Base-by-base conservation (phyloP, 108 stramenopile species). In the Nitzschia palea region DNA sequence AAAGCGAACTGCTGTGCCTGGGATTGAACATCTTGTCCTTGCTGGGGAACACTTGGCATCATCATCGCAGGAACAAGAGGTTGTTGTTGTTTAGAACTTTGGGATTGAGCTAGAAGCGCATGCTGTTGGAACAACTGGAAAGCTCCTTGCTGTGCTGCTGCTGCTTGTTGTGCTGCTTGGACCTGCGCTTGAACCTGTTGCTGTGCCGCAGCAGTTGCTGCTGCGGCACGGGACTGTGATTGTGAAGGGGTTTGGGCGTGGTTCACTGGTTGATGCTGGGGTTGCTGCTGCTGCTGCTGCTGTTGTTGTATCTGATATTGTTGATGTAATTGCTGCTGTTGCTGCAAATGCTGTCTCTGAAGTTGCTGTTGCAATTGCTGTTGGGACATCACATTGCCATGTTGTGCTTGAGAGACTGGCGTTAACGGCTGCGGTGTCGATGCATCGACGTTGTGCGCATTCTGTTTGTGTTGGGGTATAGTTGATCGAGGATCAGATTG, bases 1-100 rank as follows among this genome's bases (percentile, higher is more conserved):
- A 73, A 50, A 12, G 55, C 45, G 51, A 68, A 68, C 37, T 72
- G 78, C 22, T 43, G 65, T n/a, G 34, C 51, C 18, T 53, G 64
- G 20, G 67, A 57, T 36, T 23, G 18, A 37, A 45, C 44, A 18
- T 68, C 71, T 45, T 56, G 54, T 34, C 37, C 31, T 15, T 55
- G 26, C 59, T 67, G 66, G 25, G 66, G 27, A 2, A 50, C 48
- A 29, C 30, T 36, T 34, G 30, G 65, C 65, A 61, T 60, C 36
- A 67, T 40, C 57, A 74, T 58, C 15, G 35, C 34, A 22, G 69
- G 27, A 48, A 47, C 55, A 56, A 51, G 33, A 31, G 31, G 45
- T n/a, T 42, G 35, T 53, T 70, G 67, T 36, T 72, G 26, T n/a
- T n/a, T 12, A 18, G 52, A 23, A 25, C n/a, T 30, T 33, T 67